phyloP scores from a whole-genome alignment of 805 yeast species.

The Sugiyamaella valdiviana region DNA sequence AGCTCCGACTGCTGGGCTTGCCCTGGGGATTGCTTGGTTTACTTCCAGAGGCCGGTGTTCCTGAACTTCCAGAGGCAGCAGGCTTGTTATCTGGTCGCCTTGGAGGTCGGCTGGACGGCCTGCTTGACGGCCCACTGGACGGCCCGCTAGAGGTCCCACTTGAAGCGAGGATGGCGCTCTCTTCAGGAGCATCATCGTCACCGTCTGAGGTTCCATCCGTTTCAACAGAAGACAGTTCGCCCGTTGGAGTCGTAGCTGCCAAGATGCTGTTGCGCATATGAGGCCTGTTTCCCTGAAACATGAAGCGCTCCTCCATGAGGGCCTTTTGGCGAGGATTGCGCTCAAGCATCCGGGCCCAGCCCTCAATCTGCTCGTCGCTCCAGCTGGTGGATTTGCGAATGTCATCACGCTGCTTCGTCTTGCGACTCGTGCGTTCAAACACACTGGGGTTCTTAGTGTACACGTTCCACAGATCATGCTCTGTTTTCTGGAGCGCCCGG shows the following conservation, averaged over 20 bases:
- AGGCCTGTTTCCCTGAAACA: constrained; percentile 40
- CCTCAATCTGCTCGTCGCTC: constrained; percentile 90
- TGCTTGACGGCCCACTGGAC: background rate
- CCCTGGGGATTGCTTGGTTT: background rate
- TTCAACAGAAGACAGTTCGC: background rate
- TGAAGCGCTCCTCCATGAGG: constrained; percentile 54
- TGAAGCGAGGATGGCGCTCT: background rate
- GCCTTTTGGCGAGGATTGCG: constrained; percentile 58
- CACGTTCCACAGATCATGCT: constrained; percentile 50
- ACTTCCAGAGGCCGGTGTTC: background rate
- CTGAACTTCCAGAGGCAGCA: background rate
- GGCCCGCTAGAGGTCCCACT: background rate
- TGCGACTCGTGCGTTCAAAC: constrained; percentile 47
- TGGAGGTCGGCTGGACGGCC: too few species aligned
- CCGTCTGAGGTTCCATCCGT: background rate
- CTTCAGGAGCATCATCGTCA: background rate
- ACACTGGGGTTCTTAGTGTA: constrained; percentile 46
- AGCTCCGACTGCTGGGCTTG: background rate
- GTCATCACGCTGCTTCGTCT: constrained; percentile 44
- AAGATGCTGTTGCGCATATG: constrained; percentile 6
- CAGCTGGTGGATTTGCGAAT: constrained; percentile 52
- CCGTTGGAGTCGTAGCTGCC: background rate
- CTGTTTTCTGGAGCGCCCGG: constrained; percentile 40
- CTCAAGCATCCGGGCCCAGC: constrained; percentile 78
- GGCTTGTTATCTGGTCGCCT: too few species aligned